Percentiles rank a stretch among this genome's conserved stretches.
These are phyloP conservation scores for Colletotrichum shisoi DNA, from an alignment of 2,329 filamentous ascomycete genomes.

Conservation along the genomic window DNA sequence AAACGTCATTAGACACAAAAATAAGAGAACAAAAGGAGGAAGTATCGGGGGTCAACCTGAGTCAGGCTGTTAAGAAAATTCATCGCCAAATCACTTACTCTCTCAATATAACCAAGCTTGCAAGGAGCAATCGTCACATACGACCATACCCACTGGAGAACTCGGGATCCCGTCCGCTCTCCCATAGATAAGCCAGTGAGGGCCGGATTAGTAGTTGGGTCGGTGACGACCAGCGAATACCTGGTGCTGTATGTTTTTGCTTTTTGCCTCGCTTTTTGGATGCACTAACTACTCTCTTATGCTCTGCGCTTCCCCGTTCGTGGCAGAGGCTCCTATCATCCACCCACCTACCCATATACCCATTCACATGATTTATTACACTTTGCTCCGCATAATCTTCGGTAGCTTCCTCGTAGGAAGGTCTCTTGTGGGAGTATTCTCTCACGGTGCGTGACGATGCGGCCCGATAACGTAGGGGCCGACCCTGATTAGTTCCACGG, in stretches of 20 bases:
- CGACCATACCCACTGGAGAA: slow-evolving; percentile 19
- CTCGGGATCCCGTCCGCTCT: slow-evolving; percentile 22
- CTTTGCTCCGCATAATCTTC: too few species aligned
- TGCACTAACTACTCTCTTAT: not conserved
- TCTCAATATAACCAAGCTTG: not conserved
- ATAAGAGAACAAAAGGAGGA: too few species aligned
- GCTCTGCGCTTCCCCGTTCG: too few species aligned
- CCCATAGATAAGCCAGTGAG: slow-evolving; percentile 16
- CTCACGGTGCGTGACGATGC: not conserved
- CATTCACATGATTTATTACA: too few species aligned
- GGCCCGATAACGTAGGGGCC: not conserved
- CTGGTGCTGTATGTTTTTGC: slow-evolving; percentile 7
- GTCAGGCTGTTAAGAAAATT: too few species aligned
- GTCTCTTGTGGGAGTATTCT: not conserved
- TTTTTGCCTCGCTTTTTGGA: not conserved
- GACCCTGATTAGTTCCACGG: not conserved
- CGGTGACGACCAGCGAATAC: slow-evolving; percentile 22
- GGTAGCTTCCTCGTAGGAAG: too few species aligned
- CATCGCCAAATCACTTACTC: rapidly evolving
- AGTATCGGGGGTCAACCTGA: too few species aligned
- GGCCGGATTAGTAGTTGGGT: slow-evolving; percentile 18
- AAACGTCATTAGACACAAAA: too few species aligned
- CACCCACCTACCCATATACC: too few species aligned
- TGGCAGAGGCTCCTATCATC: too few species aligned
- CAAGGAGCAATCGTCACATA: not conserved